Conservation (phyloP, 169 alveolate genomes). For the Plasmodium falciparum region DNA sequence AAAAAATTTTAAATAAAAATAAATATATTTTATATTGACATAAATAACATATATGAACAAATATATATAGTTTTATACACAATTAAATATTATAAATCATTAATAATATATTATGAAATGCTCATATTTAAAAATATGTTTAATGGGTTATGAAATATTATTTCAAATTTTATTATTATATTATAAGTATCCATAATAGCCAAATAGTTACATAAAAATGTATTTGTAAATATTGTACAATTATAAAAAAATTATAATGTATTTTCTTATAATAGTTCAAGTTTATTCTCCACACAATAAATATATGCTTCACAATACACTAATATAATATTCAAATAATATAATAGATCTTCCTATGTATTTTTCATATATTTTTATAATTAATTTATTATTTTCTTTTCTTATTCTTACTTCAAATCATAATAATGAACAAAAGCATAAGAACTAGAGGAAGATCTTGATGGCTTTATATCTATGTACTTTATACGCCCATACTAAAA, state of each 20-base stretch:
- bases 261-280: conserved; percentile 9
- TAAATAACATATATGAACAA: not conserved
- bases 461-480: conserved; percentile 84
- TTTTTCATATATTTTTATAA: conserved; percentile 17
- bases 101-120: conserved; percentile 1
- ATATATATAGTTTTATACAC: conserved; percentile 7
- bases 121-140: conserved; percentile 13
- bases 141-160: conserved; percentile 4
- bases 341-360: conserved; percentile 11
- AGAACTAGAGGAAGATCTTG: conserved; percentile 78
- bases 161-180: conserved; percentile 29
- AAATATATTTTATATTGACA: conserved; percentile 26
- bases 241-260: conserved; percentile 3
- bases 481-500: conserved; percentile 84
- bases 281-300: conserved; percentile 25
- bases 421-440: conserved; percentile 85
- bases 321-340: conserved; percentile 26
- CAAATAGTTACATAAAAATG: too few species aligned
- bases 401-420: conserved; percentile 73
- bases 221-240: not conserved
- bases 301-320: not conserved
- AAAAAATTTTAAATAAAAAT: not conserved
- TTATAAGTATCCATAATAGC: conserved; percentile 19
- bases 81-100: conserved; percentile 20
- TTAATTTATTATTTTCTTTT: conserved; percentile 12